Evolutionary conservation across 1,284 basidiomycete species (phyloP).

Genomic region (Rhodotorula sp.): DNA sequence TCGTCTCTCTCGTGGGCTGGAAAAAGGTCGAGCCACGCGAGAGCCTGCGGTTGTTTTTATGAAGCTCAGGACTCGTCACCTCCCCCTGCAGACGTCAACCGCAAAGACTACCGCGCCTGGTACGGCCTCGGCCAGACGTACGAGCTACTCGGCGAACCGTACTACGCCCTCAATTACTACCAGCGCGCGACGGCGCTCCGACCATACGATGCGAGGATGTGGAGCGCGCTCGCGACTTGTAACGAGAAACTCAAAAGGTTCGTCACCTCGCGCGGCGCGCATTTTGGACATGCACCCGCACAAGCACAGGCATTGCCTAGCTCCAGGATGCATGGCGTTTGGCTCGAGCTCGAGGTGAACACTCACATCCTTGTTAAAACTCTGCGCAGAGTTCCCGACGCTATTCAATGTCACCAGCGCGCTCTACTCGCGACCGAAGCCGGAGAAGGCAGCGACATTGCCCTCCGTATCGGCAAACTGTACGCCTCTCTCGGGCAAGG

Average conservation of each 20-base stretch:
- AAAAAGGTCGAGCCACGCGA: background rate
- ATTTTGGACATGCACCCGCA: background rate
- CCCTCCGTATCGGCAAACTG: conserved; percentile 70
- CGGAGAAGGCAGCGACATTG: conserved; percentile 66
- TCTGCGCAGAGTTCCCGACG: conserved; percentile 66
- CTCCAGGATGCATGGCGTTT: background rate
- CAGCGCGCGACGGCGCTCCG: conserved; percentile 90
- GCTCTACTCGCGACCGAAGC: conserved; percentile 80
- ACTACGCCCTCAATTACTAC: conserved; percentile 94
- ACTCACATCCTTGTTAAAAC: conserved; percentile 7
- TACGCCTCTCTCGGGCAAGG: conserved; percentile 66
- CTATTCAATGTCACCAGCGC: conserved; percentile 82
- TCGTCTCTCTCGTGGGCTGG: no score
- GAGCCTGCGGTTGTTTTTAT: background rate
- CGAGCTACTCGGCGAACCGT: conserved; percentile 91
- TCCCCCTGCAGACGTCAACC: conserved; percentile 69
- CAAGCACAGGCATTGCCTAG: background rate
- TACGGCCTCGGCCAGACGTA: conserved; percentile 98
- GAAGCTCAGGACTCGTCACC: background rate
- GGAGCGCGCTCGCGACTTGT: conserved; percentile 90
- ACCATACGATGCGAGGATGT: conserved; percentile 93
- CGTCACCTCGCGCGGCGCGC: conserved; percentile 36
- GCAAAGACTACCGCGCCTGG: conserved; percentile 97
- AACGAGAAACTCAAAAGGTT: conserved; percentile 86
- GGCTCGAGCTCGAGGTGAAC: background rate